Conservation (phyloP, 2,329 filamentous ascomycete genomes). For the Sporothrix brunneoviolacea region DNA sequence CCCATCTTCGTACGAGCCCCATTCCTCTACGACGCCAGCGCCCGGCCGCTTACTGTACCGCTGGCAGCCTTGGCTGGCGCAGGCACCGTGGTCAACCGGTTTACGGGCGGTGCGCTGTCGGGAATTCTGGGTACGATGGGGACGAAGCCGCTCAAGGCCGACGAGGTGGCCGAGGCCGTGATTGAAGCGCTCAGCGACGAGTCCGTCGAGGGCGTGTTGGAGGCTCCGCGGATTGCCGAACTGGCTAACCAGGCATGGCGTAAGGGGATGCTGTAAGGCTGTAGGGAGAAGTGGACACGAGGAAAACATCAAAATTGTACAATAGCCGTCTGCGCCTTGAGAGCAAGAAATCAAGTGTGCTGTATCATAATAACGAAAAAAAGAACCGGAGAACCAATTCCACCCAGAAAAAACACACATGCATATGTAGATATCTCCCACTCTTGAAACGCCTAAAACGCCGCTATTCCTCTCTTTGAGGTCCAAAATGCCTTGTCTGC, state of each 20-base stretch:
- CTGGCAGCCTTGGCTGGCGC: slow-evolving; percentile 72
- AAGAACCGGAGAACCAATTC: neutral
- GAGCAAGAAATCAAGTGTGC: neutral
- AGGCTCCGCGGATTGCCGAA: slow-evolving; percentile 71
- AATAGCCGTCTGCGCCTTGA: too few relatives aligned
- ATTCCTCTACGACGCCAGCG: slow-evolving; percentile 80
- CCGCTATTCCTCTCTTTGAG: neutral
- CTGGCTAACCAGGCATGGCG: slow-evolving; percentile 81
- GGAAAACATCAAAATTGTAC: too few relatives aligned
- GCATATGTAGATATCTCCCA: too few relatives aligned
- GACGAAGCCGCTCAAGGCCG: slow-evolving; percentile 80
- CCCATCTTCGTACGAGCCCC: slow-evolving; percentile 77
- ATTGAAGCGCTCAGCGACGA: slow-evolving; percentile 80
- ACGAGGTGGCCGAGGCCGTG: slow-evolving; percentile 80
- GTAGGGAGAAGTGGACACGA: neutral
- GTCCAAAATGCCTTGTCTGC: too few relatives aligned
- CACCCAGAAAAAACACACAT: neutral
- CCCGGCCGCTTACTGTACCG: slow-evolving; percentile 73
- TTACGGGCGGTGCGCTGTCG: slow-evolving; percentile 69
- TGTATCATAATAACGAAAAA: slow-evolving; percentile 1
- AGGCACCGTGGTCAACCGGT: slow-evolving; percentile 67
- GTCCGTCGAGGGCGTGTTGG: slow-evolving; percentile 65
- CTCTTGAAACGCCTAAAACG: too few relatives aligned
- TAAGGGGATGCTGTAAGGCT: slow-evolving; percentile 81
- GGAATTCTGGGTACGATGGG: slow-evolving; percentile 75